These are phyloP conservation scores for Aspergillus taichungensis DNA, from an alignment of 495 filamentous ascomycete genomes.

Conservation along the genomic window DNA sequence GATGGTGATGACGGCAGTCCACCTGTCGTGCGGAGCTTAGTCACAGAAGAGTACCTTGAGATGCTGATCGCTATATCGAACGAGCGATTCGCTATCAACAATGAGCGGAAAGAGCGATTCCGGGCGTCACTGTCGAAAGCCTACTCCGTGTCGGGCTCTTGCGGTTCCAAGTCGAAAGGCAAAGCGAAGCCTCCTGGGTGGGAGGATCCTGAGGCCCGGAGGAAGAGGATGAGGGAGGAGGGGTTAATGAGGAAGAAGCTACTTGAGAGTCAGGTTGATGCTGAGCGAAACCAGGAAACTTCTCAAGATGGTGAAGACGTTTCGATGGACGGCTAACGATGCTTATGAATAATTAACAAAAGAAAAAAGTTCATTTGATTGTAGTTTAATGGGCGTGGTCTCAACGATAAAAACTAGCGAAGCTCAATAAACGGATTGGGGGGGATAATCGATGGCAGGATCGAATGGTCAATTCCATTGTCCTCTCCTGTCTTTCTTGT, in stretches of 20 bases:
- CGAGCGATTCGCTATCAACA: constrained; percentile 67
- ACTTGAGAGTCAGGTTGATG: constrained; percentile 11
- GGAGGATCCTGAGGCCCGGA: constrained; percentile 51
- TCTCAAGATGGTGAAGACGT: constrained; percentile 1
- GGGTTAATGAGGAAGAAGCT: constrained; percentile 42
- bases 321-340: not conserved
- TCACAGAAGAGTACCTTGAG: constrained; percentile 50
- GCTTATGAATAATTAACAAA: not conserved
- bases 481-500: too few relatives aligned
- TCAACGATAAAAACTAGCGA: too few relatives aligned
- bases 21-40: constrained; percentile 30
- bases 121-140: constrained; percentile 17
- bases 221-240: constrained; percentile 53
- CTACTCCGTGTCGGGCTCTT: constrained; percentile 8
- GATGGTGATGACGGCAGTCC: constrained; percentile 25
- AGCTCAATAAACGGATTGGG: too few relatives aligned
- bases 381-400: too few relatives aligned
- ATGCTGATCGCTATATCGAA: constrained; percentile 62
- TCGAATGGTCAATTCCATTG: too few relatives aligned
- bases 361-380: too few relatives aligned
- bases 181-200: constrained; percentile 26
- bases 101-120: constrained; percentile 58
- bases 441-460: too few relatives aligned
- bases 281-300: constrained; percentile 6
- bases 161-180: constrained; percentile 12